phyloP scores from a whole-genome alignment of 1,284 basidiomycete species.

The Mrakiaceae sp. region DNA sequence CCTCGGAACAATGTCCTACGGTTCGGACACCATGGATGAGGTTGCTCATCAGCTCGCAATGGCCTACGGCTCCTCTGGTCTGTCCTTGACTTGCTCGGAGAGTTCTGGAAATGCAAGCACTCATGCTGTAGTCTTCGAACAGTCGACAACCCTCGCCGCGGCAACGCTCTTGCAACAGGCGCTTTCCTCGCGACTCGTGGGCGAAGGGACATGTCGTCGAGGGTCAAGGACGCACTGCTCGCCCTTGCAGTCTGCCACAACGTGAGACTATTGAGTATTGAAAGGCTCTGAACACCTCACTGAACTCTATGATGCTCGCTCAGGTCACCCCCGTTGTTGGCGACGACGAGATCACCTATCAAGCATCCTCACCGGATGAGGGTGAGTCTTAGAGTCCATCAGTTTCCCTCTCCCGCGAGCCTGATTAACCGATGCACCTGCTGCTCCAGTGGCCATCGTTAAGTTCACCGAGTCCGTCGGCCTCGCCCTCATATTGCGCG shows the following conservation, averaged over 20 bases:
- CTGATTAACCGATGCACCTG: too few species aligned
- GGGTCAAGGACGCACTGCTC: constrained; percentile 87
- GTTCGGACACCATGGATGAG: constrained; percentile 95
- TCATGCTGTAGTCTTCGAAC: neutral
- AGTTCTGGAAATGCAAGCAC: constrained; percentile 14
- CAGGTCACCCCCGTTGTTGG: constrained; percentile 91
- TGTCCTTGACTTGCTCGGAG: too few species aligned
- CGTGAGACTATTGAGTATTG: constrained; percentile 40
- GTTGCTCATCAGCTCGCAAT: constrained; percentile 75
- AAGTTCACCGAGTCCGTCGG: constrained; percentile 94
- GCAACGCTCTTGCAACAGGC: constrained; percentile 43
- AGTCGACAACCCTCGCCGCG: neutral
- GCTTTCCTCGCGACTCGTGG: constrained; percentile 69
- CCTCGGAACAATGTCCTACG: constrained; percentile 97
- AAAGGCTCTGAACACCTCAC: neutral
- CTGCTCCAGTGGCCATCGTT: constrained; percentile 66
- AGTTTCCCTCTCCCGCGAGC: too few species aligned
- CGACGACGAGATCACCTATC: constrained; percentile 91
- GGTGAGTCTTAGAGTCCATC: constrained; percentile 27
- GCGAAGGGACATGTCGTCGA: constrained; percentile 84
- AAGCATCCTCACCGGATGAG: constrained; percentile 97
- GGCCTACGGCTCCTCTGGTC: constrained; percentile 50
- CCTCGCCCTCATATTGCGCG: constrained; percentile 71
- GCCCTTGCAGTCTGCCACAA: constrained; percentile 95
- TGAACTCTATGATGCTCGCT: neutral